Base-by-base conservation (phyloP, 2,329 filamentous ascomycete species). In the Gliomastix tumulicola region DNA sequence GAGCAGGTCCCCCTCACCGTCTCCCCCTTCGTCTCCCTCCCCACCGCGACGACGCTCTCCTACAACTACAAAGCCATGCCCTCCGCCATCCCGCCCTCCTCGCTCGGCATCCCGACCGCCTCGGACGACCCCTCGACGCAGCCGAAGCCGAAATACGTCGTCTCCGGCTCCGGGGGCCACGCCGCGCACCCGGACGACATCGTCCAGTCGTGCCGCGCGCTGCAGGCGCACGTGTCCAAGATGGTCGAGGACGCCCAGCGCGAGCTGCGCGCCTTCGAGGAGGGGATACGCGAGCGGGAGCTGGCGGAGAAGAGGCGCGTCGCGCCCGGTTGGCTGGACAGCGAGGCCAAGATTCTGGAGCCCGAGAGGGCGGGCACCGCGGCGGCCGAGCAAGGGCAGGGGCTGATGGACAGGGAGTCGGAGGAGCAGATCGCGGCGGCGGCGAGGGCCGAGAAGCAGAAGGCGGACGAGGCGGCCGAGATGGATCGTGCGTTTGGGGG, bases 41-140 rank as follows among this genome's bases (percentile, higher is more conserved):
- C 92, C 10, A 83, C 86, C 21, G 84, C 90, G 19, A 85, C 89
- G 16, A 95, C 89, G 1, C 78, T 98, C 7, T 90, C 92, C 18
- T 97, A 97, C 68, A 94, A 88, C 49, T 97, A 96, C 74, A 90
- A 89, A 56, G 75, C 80, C 10, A 82, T 97, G 54, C 87, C 90
- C 1, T 90, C 88, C 1, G 84, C 88, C 3, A 76, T 97, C 0
- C 90, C 92, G 3, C 51, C 59, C 4, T 59, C 60, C 3, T 46
- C 51, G 19, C 42, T 61, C 17, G 57, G 56, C 38, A 53, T 63
- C 19, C 49, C 56, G 16, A 58, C 57, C 12, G 55, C 60, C 16
- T 53, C 60, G 50, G 45, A 61, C 17, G 40, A 51, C 47, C 39
- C 56, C 42, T 42, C 55, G 42, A 43, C 49, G 43, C 45, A 61